Evolutionary conservation across 495 filamentous ascomycete genomes (phyloP).

Genomic region (Tuber aestivum): DNA sequence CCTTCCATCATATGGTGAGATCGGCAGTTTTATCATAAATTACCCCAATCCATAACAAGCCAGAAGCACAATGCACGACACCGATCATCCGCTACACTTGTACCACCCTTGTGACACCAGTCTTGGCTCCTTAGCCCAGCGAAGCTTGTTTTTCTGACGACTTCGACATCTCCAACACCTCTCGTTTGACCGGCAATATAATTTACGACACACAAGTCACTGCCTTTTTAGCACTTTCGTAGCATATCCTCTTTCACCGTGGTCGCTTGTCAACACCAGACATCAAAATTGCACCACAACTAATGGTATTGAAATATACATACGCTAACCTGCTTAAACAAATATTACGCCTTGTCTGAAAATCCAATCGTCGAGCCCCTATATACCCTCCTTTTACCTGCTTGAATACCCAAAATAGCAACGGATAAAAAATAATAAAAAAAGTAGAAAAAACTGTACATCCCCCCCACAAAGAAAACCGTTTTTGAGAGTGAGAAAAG

Average conservation of each 20-base stretch:
- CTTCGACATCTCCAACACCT: not conserved
- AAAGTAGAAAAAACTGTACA: slow-evolving; percentile 9
- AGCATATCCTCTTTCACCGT: not conserved
- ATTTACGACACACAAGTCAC: not conserved
- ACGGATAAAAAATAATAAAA: not conserved
- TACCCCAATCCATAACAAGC: not conserved
- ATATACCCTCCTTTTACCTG: not conserved
- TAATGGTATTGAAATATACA: not conserved
- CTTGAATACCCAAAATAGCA: not conserved
- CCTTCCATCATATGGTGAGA: too few relatives aligned
- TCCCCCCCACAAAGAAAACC: not conserved
- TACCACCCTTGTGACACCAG: not conserved
- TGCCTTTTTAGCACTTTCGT: not conserved
- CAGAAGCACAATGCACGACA: not conserved
- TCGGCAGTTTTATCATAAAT: not conserved
- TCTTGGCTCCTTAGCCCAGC: not conserved
- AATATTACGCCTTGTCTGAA: not conserved
- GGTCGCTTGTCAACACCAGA: not conserved
- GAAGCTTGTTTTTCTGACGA: not conserved
- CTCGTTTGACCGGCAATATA: not conserved
- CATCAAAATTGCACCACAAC: not conserved
- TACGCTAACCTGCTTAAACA: not conserved
- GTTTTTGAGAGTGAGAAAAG: not conserved
- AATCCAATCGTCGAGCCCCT: slow-evolving; percentile 1
- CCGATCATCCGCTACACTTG: not conserved